Conservation (phyloP, 2,329 filamentous ascomycete species). For the Hypoxylon sp. region DNA sequence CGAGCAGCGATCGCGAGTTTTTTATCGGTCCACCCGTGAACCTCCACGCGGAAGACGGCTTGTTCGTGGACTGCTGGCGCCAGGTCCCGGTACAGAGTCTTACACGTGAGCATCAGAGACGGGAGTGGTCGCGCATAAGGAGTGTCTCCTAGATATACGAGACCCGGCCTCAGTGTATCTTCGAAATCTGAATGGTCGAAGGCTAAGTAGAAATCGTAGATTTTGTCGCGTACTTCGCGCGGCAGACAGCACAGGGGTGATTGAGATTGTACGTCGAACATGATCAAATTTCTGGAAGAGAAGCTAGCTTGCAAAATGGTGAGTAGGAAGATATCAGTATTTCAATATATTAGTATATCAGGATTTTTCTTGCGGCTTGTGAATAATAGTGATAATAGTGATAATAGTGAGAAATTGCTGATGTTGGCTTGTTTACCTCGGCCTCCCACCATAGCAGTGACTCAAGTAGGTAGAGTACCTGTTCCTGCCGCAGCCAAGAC, state of each 20-base stretch:
- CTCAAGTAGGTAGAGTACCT: too few relatives aligned
- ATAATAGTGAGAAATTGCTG: too few relatives aligned
- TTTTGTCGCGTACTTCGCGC: conserved; percentile 38
- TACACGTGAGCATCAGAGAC: conserved; percentile 37
- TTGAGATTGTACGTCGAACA: conserved; percentile 7
- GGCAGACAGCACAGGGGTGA: conserved; percentile 36
- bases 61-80: conserved; percentile 36
- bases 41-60: conserved; percentile 41
- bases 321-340: too few relatives aligned
- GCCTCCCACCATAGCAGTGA: too few relatives aligned
- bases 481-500: too few relatives aligned
- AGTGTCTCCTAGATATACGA: conserved; percentile 27
- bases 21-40: conserved; percentile 36
- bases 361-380: too few relatives aligned
- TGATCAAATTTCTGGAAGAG: too few relatives aligned
- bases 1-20: conserved; percentile 45
- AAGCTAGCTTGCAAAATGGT: too few relatives aligned
- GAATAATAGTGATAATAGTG: too few relatives aligned
- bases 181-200: conserved; percentile 36
- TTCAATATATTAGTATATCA: too few relatives aligned
- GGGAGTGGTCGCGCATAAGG: conserved; percentile 34
- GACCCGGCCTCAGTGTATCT: conserved; percentile 36
- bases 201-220: conserved; percentile 40
- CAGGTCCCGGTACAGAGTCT: conserved; percentile 36
- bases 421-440: too few relatives aligned